Evolutionary conservation across 768 basidiomycete species (phyloP).

Genomic region (Trametes gibbosa): DNA sequence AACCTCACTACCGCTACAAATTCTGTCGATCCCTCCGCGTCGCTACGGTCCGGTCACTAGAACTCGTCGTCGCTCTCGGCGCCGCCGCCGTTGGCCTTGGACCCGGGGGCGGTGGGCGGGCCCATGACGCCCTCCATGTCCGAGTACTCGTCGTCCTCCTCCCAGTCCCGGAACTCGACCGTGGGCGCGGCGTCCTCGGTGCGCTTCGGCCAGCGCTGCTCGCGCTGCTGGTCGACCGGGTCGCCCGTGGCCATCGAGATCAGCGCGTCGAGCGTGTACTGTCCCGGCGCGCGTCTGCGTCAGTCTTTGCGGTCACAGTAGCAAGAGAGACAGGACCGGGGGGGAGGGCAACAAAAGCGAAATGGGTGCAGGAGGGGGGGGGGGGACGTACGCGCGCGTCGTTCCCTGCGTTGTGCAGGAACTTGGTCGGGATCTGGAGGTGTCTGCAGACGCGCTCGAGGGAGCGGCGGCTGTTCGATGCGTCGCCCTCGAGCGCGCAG

Average conservation of each 20-base stretch:
- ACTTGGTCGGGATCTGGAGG: conserved; percentile 52
- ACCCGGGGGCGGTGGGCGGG: background rate
- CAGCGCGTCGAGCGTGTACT: conserved; percentile 72
- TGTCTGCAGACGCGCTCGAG: conserved; percentile 64
- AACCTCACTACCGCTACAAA: no score
- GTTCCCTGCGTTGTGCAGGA: conserved; percentile 84
- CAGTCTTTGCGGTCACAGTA: no score
- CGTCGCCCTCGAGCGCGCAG: conserved; percentile 66
- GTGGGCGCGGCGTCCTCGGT: conserved; percentile 37
- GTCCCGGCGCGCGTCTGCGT: no score
- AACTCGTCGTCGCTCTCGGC: background rate
- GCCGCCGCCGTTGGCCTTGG: background rate
- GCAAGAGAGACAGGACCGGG: no score
- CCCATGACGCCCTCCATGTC: conserved; percentile 42
- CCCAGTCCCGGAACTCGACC: conserved; percentile 58
- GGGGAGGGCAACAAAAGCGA: no score
- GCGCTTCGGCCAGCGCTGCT: conserved; percentile 74
- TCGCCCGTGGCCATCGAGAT: conserved; percentile 73
- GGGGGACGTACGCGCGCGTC: conserved; percentile 66
- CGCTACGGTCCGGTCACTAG: background rate
- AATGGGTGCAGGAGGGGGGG: background rate
- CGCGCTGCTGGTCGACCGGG: conserved; percentile 71
- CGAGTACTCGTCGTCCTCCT: conserved; percentile 51
- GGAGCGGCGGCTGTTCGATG: conserved; percentile 45
- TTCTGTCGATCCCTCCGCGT: no score